Percentiles rank a stretch among this genome's conserved stretches.
phyloP scores from a whole-genome alignment of 2,329 filamentous ascomycete genomes.

The Torrubiella hemipterigena region DNA sequence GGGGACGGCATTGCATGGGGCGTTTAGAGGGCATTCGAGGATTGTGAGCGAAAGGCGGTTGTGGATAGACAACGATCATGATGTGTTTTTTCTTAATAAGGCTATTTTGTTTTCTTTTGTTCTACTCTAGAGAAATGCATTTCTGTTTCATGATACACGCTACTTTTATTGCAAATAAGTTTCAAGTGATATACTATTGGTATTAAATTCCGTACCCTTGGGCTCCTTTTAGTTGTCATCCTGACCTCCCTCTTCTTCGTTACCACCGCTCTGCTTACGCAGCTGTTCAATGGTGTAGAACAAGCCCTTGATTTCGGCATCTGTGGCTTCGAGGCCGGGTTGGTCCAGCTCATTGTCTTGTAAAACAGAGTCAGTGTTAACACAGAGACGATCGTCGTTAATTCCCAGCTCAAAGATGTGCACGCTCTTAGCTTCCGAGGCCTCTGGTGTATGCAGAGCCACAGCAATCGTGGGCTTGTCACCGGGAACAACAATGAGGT shows the following conservation, averaged over 20 bases:
- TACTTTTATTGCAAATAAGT: too few relatives aligned
- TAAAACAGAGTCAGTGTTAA: slow-evolving; percentile 14
- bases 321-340: slow-evolving; percentile 20
- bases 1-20: slow-evolving; percentile 2
- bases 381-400: slow-evolving; percentile 19
- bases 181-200: too few relatives aligned
- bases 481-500: slow-evolving; percentile 24
- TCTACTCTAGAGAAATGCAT: background rate
- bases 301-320: slow-evolving; percentile 26
- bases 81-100: slow-evolving; percentile 6
- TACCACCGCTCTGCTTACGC: slow-evolving; percentile 26
- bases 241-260: slow-evolving; percentile 14
- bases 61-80: slow-evolving; percentile 11
- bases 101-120: background rate
- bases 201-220: too few relatives aligned
- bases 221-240: slow-evolving; percentile 5
- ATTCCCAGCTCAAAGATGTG: slow-evolving; percentile 17
- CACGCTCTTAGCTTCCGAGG: slow-evolving; percentile 16
- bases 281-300: slow-evolving; percentile 34
- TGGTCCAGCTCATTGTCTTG: slow-evolving; percentile 13
- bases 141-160: background rate
- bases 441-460: slow-evolving; percentile 24
- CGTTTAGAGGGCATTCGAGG: slow-evolving; percentile 6
- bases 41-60: too few relatives aligned
- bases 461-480: slow-evolving; percentile 21